These are phyloP conservation scores for Coccomyxa sp. DNA, from an alignment of 139 green algal genomes.

Conservation along the genomic window DNA sequence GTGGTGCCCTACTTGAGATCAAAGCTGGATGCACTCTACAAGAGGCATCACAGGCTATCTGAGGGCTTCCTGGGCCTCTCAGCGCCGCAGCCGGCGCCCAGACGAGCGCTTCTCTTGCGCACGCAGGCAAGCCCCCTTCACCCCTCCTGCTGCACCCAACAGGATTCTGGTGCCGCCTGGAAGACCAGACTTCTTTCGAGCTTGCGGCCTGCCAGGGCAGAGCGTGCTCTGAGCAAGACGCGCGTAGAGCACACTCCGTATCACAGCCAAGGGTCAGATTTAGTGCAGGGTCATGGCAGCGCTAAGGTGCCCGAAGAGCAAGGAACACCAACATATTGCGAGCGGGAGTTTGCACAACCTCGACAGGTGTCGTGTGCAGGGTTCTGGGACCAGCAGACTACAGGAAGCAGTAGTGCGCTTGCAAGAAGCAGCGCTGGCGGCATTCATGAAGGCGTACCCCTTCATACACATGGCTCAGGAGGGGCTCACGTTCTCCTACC, in stretches of 20 bases:
- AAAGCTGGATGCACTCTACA: conserved; percentile 56
- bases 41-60: background rate
- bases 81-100: background rate
- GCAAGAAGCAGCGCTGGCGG: background rate
- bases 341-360: too few relatives aligned
- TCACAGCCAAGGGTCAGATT: too few relatives aligned
- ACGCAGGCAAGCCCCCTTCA: background rate
- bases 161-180: background rate
- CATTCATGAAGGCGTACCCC: conserved; percentile 49
- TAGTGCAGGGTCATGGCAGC: background rate
- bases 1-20: conserved; percentile 64
- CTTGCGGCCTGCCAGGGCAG: too few relatives aligned
- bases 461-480: conserved; percentile 47
- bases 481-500: conserved; percentile 54
- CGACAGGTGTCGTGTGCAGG: too few relatives aligned
- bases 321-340: too few relatives aligned
- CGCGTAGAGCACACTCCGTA: too few relatives aligned
- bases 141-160: background rate
- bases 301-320: background rate
- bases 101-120: background rate
- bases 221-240: too few relatives aligned
- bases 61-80: background rate
- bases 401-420: background rate
- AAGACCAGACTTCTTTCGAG: too few relatives aligned
- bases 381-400: background rate